Evolutionary conservation across 2,329 filamentous ascomycete genomes (phyloP), one percentile per base, ranked within the genome.

Genomic region (Ophiostoma sp.): DNA sequence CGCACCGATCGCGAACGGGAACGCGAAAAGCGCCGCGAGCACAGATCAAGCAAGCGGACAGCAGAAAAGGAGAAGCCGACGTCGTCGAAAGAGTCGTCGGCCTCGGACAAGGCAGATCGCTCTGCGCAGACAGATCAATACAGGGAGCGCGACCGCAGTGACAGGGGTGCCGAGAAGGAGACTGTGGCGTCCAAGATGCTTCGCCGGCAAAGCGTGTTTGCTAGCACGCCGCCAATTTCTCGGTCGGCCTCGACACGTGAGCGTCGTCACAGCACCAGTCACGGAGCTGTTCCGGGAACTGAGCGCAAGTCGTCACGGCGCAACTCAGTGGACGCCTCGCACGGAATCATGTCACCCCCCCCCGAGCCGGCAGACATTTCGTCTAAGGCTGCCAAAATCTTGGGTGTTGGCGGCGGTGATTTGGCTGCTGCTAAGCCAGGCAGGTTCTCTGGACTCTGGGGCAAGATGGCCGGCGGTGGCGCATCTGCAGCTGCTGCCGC

Each of bases 351-450:
- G 65, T 92, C 91, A 27, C 91, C 92, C 3, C 90, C 91, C 10
- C 87, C 90, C 1, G 92, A 93, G 39, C 87, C 90, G 41, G 81
- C 83, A 60, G 85, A 87, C 68, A 85, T 92, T 76, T 85, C 89
- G 8, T 85, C 87, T 65, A 96, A 96, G 79, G 92, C 92, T 36
- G 91, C 92, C 41, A 93, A 89, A 79, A 80, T 94, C 68, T 87
- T 95, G 2, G 87, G 93, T 81, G 74, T 86, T 33, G 82, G 76
- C 57, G 80, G 79, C 69, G 77, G 79, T 17, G 76, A 76, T 62
- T 79, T 89, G 4, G 85, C 81, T 69, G 83, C 87, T 3, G 89
- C 86, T 77, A 90, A 88, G 76, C 79, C 87, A 68, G 83, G 82
- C 76, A 85, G 84, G 4, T 78, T 89, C 33, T 82, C 84, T 35